Evolutionary conservation across 2,329 filamentous ascomycete genomes (phyloP).

Genomic region (Colletotrichum neosansevieriae): DNA sequence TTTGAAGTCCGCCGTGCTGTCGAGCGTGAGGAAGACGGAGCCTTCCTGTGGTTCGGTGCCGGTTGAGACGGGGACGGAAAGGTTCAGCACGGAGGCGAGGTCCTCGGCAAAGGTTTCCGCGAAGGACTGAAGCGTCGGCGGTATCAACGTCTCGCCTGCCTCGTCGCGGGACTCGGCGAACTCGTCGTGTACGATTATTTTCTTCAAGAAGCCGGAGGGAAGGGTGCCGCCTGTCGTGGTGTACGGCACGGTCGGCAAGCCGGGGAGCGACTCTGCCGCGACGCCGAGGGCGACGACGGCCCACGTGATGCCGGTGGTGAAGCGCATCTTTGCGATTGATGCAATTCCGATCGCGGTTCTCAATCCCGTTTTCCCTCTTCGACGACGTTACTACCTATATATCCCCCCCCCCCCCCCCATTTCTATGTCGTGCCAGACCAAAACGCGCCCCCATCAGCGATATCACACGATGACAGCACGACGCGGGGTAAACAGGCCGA

Average conservation of each 20-base stretch:
- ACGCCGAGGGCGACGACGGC: constrained; percentile 3
- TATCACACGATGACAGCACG: background rate
- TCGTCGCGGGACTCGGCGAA: constrained; percentile 57
- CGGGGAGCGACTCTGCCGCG: constrained; percentile 34
- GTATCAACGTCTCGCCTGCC: constrained; percentile 62
- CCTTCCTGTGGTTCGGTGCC: constrained; percentile 43
- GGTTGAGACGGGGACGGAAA: constrained; percentile 48
- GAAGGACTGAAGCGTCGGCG: constrained; percentile 62
- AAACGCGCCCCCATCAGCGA: background rate
- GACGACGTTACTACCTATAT: background rate
- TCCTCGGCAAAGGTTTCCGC: constrained; percentile 58
- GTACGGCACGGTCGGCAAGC: constrained; percentile 53
- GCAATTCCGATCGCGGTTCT: background rate
- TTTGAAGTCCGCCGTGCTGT: constrained; percentile 52
- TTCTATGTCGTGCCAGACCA: background rate
- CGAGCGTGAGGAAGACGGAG: constrained; percentile 61
- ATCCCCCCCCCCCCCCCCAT: background rate
- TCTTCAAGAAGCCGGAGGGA: constrained; percentile 45
- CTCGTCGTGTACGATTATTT: constrained; percentile 58
- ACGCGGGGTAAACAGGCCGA: constrained; percentile 16
- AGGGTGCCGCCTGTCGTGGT: constrained; percentile 45
- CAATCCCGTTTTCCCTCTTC: background rate
- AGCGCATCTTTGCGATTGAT: constrained; percentile 3
- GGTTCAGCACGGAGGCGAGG: constrained; percentile 45
- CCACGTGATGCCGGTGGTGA: background rate